A percentile compares a stretch with the other conserved stretches of the same genome.
Conservation (phyloP, 2,329 filamentous ascomycete genomes). For the Colletotrichum spaethianum region DNA sequence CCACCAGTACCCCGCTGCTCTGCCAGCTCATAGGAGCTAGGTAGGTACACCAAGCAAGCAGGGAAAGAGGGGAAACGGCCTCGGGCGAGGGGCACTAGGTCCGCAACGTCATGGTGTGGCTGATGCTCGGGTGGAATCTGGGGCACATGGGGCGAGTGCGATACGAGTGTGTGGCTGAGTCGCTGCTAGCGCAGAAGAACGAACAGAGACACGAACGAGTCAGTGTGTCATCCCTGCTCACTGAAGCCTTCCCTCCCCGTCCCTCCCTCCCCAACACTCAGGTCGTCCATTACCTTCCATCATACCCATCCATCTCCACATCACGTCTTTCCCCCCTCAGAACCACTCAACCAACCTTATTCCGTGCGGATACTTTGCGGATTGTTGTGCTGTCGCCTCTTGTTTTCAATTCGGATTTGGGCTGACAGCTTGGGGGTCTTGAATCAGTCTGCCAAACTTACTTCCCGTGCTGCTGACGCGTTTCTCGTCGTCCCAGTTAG, state of each 20-base stretch:
- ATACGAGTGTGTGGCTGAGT: conserved; percentile 23
- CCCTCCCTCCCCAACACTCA: not conserved
- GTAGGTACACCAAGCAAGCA: not conserved
- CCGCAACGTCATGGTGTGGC: conserved; percentile 35
- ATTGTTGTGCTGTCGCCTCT: not conserved
- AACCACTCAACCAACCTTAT: conserved; percentile 3
- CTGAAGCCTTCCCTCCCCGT: not conserved
- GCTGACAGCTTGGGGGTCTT: not conserved
- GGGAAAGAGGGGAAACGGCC: conserved; percentile 23
- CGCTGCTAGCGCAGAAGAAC: not conserved
- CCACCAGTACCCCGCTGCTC: not conserved
- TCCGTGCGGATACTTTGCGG: not conserved
- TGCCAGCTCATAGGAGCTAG: conserved; percentile 20
- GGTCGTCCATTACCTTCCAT: not conserved
- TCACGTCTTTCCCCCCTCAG: not conserved
- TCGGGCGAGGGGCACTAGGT: conserved; percentile 16
- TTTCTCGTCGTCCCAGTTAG: no score
- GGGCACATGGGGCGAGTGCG: not conserved
- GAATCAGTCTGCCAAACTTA: not conserved
- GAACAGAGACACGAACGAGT: no score
- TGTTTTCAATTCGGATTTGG: not conserved
- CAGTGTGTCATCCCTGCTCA: not conserved
- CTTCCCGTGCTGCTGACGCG: not conserved
- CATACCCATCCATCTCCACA: not conserved
- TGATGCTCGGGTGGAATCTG: not conserved